A percentile compares a stretch with the other conserved stretches of the same genome.
Evolutionary conservation across 1,284 basidiomycete genomes (phyloP).

Genomic region (Ustilago lituana): DNA sequence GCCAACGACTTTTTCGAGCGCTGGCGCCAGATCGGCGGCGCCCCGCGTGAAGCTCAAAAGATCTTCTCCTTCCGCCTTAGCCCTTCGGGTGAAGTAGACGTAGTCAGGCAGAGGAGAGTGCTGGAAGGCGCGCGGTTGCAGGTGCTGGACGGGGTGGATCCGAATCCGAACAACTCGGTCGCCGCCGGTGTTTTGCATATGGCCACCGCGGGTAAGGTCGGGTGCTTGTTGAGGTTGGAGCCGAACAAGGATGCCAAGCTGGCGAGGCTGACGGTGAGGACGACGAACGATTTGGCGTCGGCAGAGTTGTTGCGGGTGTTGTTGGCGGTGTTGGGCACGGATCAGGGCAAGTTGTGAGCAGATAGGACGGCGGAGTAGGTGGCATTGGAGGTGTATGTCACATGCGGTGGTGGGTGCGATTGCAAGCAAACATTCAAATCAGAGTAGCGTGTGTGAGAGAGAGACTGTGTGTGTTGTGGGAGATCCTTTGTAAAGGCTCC

Average conservation of each 20-base stretch:
- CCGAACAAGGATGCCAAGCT: slow-evolving; percentile 94
- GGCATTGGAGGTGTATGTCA: background rate
- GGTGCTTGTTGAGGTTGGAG: slow-evolving; percentile 89
- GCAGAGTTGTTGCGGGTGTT: slow-evolving; percentile 74
- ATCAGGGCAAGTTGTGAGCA: slow-evolving; percentile 37
- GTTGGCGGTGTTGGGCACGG: slow-evolving; percentile 32
- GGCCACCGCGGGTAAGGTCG: slow-evolving; percentile 86
- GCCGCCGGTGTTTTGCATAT: slow-evolving; percentile 92
- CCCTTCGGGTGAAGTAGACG: slow-evolving; percentile 76
- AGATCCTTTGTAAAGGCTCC: too few species aligned
- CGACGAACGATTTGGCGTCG: slow-evolving; percentile 92
- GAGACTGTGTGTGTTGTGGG: too few species aligned
- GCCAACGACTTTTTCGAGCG: slow-evolving; percentile 92
- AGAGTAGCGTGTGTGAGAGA: too few species aligned
- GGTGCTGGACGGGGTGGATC: slow-evolving; percentile 74
- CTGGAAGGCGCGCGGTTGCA: slow-evolving; percentile 81
- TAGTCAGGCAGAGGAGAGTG: slow-evolving; percentile 77
- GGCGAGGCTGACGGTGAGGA: slow-evolving; percentile 90
- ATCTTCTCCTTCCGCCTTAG: slow-evolving; percentile 81
- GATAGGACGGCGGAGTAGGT: too few species aligned
- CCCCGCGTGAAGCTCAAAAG: slow-evolving; percentile 85
- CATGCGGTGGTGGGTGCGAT: background rate
- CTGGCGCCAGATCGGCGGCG: slow-evolving; percentile 95
- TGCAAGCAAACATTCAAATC: too few species aligned
- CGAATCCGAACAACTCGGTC: slow-evolving; percentile 81